Conservation (phyloP, 306 rosid species). For the Medicago truncatula region MtrunA17r5.0-ANR NC_053048.1:31330501-31331000, state of each 20-base stretch:
- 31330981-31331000: constrained; percentile 79
- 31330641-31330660: not conserved
- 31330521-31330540: constrained; percentile 33
- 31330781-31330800: constrained; percentile 58
- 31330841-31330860: constrained; percentile 49
- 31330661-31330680: constrained; percentile 57
- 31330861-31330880: constrained; percentile 51
- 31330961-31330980: constrained; percentile 71
- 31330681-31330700: constrained; percentile 45
- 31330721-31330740: constrained; percentile 45
- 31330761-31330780: constrained; percentile 50
- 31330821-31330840: constrained; percentile 44
- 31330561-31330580: not conserved
- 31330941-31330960: constrained; percentile 61
- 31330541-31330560: constrained; percentile 23
- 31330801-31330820: constrained; percentile 48
- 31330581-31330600: constrained; percentile 42
- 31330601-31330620: constrained; percentile 4
- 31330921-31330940: constrained; percentile 50
- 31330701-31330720: constrained; percentile 49
- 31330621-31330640: not conserved
- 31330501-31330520: not conserved
- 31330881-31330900: constrained; percentile 32
- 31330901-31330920: not conserved
- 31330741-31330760: constrained; percentile 56